Base-by-base conservation (phyloP, 257 asterid genomes). In the Catharanthus roseus region DNA sequence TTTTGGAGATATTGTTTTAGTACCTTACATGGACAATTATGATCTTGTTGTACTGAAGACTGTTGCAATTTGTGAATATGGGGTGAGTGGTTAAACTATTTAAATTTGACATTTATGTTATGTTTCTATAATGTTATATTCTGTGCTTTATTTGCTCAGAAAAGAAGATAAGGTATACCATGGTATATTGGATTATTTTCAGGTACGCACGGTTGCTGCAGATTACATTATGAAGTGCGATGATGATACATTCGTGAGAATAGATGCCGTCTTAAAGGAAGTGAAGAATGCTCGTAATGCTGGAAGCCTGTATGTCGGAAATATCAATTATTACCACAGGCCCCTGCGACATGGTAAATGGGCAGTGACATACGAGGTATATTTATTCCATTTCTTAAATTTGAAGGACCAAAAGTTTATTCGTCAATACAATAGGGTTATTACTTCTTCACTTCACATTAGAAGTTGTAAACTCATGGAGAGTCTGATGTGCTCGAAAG, bases 301-400 rank as follows among this genome's bases (percentile, higher is more conserved):
- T 66, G 77, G 75, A 86, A 86, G 93, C 82, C 84, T 91, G 75
- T 93, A 93, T 69, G 74, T 93, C 33, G 99, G 99, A 74, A 93
- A 93, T 80, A 86, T 90, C 80, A 93, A 93, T 79, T 93, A 89
- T 83, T 84, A 91, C 75, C 96, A 90, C 89, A 85, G 77, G 82
- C 97, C 99, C 79, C 81, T 91, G 72, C 81, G 99, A 61, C 87
- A 88, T 79, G 97, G 99, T 75, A 93, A 93, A 91, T 93, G 97
- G 96, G 96, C 97, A n/a, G 97, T 93, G 67, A 89, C 95, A 18
- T 93, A 89, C 82, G 96, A 91, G 97, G 98, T 92, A 77, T 57
- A 73, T 38, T 50, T 50, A 62, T 42, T 66, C 81, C 23, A 26
- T 74, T 45, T 44, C 54, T 71, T 19, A 11, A 42, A 16, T 39